Conservation (phyloP, 495 filamentous ascomycete genomes). For the Physcia stellaris region DNA sequence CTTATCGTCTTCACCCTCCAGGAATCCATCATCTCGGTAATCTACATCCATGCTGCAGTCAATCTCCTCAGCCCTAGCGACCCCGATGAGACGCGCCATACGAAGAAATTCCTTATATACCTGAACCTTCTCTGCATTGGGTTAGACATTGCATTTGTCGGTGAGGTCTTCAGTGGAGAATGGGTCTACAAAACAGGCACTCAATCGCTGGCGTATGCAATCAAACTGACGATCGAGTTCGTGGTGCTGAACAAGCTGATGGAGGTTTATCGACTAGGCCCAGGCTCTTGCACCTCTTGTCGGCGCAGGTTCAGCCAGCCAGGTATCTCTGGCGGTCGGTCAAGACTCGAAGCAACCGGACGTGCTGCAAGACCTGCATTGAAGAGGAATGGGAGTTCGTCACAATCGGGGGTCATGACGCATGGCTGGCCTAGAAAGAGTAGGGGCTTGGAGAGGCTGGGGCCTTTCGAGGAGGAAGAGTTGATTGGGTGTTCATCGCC, state of each 20-base stretch:
- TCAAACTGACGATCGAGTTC: conserved; percentile 43
- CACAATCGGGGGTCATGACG: no score
- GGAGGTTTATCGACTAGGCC: conserved; percentile 13
- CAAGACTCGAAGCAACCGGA: no score
- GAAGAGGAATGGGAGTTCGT: no score
- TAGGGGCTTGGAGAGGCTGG: no score
- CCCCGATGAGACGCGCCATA: conserved; percentile 30
- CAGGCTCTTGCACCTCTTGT: conserved; percentile 5
- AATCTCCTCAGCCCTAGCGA: conserved; percentile 17
- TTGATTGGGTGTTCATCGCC: no score
- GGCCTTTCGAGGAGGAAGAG: no score
- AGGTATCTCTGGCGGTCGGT: no score
- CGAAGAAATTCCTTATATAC: conserved; percentile 39
- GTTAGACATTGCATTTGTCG: conserved; percentile 34
- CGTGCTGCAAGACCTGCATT: no score
- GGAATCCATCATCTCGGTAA: conserved; percentile 23
- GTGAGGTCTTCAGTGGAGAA: conserved; percentile 31
- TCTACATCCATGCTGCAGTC: conserved; percentile 29
- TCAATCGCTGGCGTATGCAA: conserved; percentile 36
- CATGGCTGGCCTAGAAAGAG: no score
- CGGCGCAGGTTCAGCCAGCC: conserved; percentile 8
- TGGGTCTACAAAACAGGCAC: conserved; percentile 36
- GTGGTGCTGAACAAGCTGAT: conserved; percentile 35
- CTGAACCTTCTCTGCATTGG: conserved; percentile 37
- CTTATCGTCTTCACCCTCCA: conserved; percentile 37